Percentiles rank a stretch among this genome's conserved stretches.
Evolutionary conservation across 2,329 filamentous ascomycete genomes (phyloP).

Genomic region (Fusarium paranaense): DNA sequence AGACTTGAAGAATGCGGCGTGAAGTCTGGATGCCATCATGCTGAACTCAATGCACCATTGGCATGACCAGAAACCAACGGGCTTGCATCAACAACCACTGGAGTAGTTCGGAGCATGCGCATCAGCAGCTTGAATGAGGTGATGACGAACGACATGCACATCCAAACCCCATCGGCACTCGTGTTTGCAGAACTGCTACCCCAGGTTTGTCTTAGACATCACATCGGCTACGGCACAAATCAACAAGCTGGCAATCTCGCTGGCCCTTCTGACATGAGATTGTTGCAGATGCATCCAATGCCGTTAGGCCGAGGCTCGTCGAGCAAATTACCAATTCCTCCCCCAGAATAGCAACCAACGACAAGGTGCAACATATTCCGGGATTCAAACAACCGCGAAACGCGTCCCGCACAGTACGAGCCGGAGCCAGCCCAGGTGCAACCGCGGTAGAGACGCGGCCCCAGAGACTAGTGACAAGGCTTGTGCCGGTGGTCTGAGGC

Average conservation of each 20-base stretch:
- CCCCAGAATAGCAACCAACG: constrained; percentile 7
- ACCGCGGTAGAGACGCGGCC: neutral
- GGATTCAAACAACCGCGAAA: constrained; percentile 1
- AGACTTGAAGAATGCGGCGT: neutral
- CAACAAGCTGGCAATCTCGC: constrained; percentile 10
- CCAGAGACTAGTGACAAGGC: neutral
- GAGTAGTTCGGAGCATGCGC: neutral
- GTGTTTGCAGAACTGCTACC: constrained; percentile 14
- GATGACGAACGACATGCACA: constrained; percentile 3
- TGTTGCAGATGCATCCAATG: constrained; percentile 13
- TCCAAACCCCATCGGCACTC: constrained; percentile 3
- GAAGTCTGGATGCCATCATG: neutral
- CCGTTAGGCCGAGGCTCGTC: constrained; percentile 27
- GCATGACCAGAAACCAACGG: constrained; percentile 3
- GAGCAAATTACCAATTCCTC: neutral
- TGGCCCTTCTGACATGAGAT: neutral
- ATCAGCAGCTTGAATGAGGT: constrained; percentile 3
- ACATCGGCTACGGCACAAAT: constrained; percentile 10
- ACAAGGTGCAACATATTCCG: neutral
- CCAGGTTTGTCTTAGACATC: constrained; percentile 29
- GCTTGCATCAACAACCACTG: constrained; percentile 24
- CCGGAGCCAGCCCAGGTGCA: neutral
- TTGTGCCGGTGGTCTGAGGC: constrained; percentile 28
- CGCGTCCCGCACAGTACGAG: neutral
- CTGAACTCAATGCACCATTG: neutral